Percentiles rank a stretch among this genome's conserved stretches.
Conservation (phyloP, 306 rosid species). For the Morella rubra region DNA sequence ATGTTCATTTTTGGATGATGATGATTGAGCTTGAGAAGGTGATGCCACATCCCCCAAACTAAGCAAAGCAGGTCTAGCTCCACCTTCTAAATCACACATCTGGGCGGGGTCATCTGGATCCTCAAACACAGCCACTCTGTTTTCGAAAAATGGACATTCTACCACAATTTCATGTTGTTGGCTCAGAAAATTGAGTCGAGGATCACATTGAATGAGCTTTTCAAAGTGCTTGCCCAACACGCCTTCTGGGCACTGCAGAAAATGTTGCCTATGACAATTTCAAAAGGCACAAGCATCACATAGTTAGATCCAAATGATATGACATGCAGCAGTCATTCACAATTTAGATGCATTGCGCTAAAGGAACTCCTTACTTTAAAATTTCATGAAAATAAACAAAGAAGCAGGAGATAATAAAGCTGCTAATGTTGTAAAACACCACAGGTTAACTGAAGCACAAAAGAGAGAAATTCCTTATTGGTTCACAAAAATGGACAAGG, state of each 20-base stretch:
- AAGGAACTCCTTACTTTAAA: neutral
- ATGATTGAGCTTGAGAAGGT: conserved; percentile 59
- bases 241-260: conserved; percentile 67
- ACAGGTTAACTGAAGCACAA: neutral
- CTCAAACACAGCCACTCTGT: conserved; percentile 29
- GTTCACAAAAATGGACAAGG: neutral
- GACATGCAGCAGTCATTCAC: neutral
- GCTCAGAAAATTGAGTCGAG: conserved; percentile 68
- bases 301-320: neutral
- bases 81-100: conserved; percentile 38
- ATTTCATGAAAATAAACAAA: neutral
- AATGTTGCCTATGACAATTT: conserved; percentile 56
- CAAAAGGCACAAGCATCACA: neutral
- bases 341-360: neutral
- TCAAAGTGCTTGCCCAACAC: conserved; percentile 72
- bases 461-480: neutral
- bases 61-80: conserved; percentile 38
- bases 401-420: neutral
- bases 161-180: conserved; percentile 65
- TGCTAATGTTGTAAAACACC: neutral
- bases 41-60: conserved; percentile 55
- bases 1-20: conserved; percentile 58
- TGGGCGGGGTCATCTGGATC: conserved; percentile 44
- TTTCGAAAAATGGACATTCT: conserved; percentile 69
- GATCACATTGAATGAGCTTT: conserved; percentile 83